Percentiles rank a stretch among this genome's conserved stretches.
Evolutionary conservation across 129 eudicot genomes (phyloP).

Genomic region (carrot (Daucus carota)): DNA sequence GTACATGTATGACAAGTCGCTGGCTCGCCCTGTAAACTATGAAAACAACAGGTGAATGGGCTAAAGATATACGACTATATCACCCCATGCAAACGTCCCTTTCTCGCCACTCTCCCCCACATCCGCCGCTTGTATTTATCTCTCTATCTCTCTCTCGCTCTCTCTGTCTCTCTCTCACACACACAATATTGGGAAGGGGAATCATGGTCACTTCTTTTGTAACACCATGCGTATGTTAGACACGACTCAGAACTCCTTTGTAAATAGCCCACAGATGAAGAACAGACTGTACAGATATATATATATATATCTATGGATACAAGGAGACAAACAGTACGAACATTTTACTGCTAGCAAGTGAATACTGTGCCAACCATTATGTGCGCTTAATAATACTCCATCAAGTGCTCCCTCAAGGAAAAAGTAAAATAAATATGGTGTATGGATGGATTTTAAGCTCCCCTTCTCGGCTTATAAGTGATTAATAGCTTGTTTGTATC

Average conservation of each 20-base stretch:
- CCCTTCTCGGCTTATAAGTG: too few relatives aligned
- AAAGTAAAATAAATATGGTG: too few relatives aligned
- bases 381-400: too few relatives aligned
- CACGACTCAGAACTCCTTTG: neutral
- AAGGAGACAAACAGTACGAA: neutral
- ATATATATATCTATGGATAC: neutral
- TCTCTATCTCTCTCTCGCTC: neutral
- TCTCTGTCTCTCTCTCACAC: neutral
- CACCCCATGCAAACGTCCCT: conserved; percentile 74
- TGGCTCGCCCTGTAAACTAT: conserved; percentile 14
- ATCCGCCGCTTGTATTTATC: conserved; percentile 24
- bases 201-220: conserved; percentile 10
- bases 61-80: conserved; percentile 18
- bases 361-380: neutral
- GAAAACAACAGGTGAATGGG: conserved; percentile 60
- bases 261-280: neutral
- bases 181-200: conserved; percentile 11
- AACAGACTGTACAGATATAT: neutral
- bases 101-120: conserved; percentile 57
- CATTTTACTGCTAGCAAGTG: neutral
- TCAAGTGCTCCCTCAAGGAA: too few relatives aligned
- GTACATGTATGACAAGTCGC: neutral
- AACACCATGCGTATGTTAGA: conserved; percentile 15
- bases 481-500: too few relatives aligned
- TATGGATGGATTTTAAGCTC: too few relatives aligned